phyloP scores from a whole-genome alignment of 2,329 filamentous ascomycete genomes.

The Hypoxylon sp. region DNA sequence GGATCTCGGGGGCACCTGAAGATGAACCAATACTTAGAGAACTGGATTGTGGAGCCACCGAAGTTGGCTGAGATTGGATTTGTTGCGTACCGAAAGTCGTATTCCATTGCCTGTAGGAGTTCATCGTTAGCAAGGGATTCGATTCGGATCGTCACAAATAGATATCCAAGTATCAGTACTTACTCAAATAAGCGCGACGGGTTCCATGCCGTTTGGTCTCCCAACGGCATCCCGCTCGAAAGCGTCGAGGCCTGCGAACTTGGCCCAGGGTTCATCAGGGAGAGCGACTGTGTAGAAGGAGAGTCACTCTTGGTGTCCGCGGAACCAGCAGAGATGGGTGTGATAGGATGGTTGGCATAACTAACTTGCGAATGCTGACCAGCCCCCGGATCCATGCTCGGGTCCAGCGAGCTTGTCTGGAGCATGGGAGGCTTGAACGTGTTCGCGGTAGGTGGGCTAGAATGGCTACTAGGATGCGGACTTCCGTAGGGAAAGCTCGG shows the following conservation, averaged over 20 bases:
- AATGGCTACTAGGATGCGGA: slow-evolving; percentile 74
- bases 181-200: slow-evolving; percentile 92
- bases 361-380: slow-evolving; percentile 72
- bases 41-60: slow-evolving; percentile 63
- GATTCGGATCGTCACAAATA: background rate
- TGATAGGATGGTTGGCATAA: slow-evolving; percentile 80
- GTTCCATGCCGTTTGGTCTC: slow-evolving; percentile 82
- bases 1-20: slow-evolving; percentile 68
- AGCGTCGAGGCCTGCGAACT: slow-evolving; percentile 68
- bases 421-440: slow-evolving; percentile 65
- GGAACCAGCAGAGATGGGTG: slow-evolving; percentile 81
- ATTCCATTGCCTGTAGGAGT: slow-evolving; percentile 84
- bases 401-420: slow-evolving; percentile 66
- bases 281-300: slow-evolving; percentile 78
- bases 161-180: slow-evolving; percentile 58
- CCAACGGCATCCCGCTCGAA: slow-evolving; percentile 69
- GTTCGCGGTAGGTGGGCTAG: slow-evolving; percentile 73
- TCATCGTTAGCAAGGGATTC: slow-evolving; percentile 38
- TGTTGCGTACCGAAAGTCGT: slow-evolving; percentile 86
- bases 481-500: slow-evolving; percentile 89
- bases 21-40: slow-evolving; percentile 68
- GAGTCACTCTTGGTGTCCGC: slow-evolving; percentile 84
- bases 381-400: slow-evolving; percentile 67
- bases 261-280: slow-evolving; percentile 75
- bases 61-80: slow-evolving; percentile 60